Base-by-base conservation (phyloP, 2,329 filamentous ascomycete genomes). In the Hymenoscyphus occultus region DNA sequence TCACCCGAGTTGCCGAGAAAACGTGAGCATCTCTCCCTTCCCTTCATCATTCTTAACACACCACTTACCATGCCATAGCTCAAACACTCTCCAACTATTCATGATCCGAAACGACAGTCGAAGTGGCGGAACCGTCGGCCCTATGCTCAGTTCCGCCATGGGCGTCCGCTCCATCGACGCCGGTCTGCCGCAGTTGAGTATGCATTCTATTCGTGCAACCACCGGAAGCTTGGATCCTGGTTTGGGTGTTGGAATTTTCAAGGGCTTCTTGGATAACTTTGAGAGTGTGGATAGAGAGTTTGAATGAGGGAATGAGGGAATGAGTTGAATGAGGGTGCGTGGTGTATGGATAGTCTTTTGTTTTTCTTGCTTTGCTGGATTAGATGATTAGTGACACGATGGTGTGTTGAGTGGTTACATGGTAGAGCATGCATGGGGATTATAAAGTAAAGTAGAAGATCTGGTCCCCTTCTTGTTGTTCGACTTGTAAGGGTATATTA, bases 51-150 rank as follows among this genome's bases (percentile, higher is more conserved):
- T 10, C 35, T 10, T 7, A 35, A 7, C 5, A 7, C 35, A 35
- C 22, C n/a, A n/a, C 19, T 51, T n/a, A 45, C 5, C 42, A n/a
- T 7, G n/a, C 3, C 16, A 5, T n/a, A 84, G 83, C 67, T 91
- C 82, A 60, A 86, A 86, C 64, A 86, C 84, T 59, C 83, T 96
- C 62, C 95, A 98, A 78, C 82, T 90, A 5, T 98, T 98, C 83
- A 93, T 96, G 83, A 98, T 98, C 76, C 83, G 95, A 64, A 99
- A 98, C 76, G 95, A 98, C 78, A 90, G 85, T 10, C 83, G 94
- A 63, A 92, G 88, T 74, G 95, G 95, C 39, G 95, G 95, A 16
- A 99, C 95, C 0, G 93, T 98, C n/a, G 95, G 95, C 0, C 95
- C 95, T 0, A 93, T 93, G 85, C 83, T 97, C 42, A 92, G 88